Base-by-base conservation (phyloP, 768 basidiomycete species). In the Fomitopsis pulvina region DNA sequence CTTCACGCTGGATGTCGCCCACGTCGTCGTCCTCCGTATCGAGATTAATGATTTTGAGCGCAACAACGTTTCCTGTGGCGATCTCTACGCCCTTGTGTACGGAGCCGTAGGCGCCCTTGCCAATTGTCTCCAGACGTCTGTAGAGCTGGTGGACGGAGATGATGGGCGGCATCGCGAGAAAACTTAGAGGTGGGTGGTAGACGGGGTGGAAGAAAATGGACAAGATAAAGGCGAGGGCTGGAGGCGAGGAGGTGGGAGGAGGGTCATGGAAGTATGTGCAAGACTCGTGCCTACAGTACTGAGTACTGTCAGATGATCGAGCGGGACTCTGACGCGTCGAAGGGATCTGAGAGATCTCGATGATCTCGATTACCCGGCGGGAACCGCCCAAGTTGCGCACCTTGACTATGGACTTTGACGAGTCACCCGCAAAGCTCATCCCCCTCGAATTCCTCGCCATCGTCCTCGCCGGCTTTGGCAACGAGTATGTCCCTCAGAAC, bases 1-100 rank as follows among this genome's bases (percentile, higher is more conserved):
- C 92, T 68, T 98, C 96, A 53, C 89, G 86, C 68, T 97, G 95
- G 47, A 98, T 97, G 68, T 94, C 95, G 43, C 75, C 88, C 16
- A 96, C 92, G 64, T 99, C 96, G 66, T 99, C 95, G 66, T 94
- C 95, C 48, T 86, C 81, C 22, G 87, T 94, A 69, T 98, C 96
- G 57, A 98, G 85, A 69, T 98, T 91, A 72, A 99, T 97, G 67
- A 98, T 94, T 71, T 99, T 99, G 71, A 98, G 83, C 16, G 94
- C 96, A 28, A 99, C 91, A 48, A 93, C 76, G 49, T 89, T 87
- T 18, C 91, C 90, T 0, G 91, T 85, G 0, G 84, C 76, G 44
- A 88, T 78, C 58, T 98, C 87, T 48, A 83, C 72, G 12, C 92
- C 95, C 63, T 87, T 91, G 73, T 94, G 91, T 12, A 99, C 95